Percentiles rank a stretch among this genome's conserved stretches.
Conservation (phyloP, 306 rosid species). For the Herpetospermum pedunculosum region DNA sequence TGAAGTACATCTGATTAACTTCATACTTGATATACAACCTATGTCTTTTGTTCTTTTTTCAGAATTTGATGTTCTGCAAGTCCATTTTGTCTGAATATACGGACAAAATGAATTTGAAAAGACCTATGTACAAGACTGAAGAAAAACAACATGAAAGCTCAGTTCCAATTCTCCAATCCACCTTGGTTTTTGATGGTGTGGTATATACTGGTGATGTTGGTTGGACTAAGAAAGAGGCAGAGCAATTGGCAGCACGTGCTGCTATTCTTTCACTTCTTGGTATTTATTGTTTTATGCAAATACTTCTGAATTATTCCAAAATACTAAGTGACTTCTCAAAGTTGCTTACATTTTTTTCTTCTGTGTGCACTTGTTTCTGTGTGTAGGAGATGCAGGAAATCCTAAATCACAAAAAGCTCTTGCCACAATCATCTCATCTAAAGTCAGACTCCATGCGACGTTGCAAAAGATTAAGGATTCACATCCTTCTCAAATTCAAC, state of each 20-base stretch:
- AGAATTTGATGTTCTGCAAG: conserved; percentile 37
- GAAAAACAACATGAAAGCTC: conserved; percentile 3
- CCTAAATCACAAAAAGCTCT: conserved; percentile 21
- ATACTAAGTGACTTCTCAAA: background rate
- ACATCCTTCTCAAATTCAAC: background rate
- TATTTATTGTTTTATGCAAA: conserved; percentile 11
- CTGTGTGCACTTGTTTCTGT: background rate
- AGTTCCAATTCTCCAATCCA: conserved; percentile 25
- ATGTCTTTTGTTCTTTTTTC: background rate
- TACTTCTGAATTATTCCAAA: background rate
- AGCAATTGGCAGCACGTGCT: conserved; percentile 42
- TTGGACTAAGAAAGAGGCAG: conserved; percentile 48
- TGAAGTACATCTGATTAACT: background rate
- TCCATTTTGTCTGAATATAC: conserved; percentile 40
- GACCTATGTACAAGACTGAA: conserved; percentile 31
- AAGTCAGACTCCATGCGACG: conserved; percentile 17
- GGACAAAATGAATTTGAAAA: conserved; percentile 24
- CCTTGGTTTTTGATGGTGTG: conserved; percentile 36
- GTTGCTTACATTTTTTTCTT: conserved; percentile 1
- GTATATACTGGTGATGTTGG: conserved; percentile 22
- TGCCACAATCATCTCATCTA: conserved; percentile 26
- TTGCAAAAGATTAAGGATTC: conserved; percentile 8
- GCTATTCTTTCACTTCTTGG: conserved; percentile 39
- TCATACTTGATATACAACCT: background rate
- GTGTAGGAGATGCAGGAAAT: conserved; percentile 18